Percentiles rank a stretch among this genome's conserved stretches.
phyloP scores from a whole-genome alignment of 176 grass and related monocot genomes.

The Triticum monococcum region DNA sequence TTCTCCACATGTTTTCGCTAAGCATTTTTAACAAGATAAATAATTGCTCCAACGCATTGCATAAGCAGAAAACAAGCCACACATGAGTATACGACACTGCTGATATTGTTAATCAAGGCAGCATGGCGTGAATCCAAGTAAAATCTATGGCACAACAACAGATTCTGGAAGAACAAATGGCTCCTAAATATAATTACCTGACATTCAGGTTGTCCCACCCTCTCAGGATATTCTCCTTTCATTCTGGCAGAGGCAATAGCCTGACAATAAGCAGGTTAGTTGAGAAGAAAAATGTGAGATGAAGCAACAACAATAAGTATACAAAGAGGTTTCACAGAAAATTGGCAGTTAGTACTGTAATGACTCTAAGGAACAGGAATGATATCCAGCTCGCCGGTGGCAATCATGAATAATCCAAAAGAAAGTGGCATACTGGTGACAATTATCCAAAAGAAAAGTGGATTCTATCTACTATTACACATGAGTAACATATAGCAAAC shows the following conservation, averaged over 20 bases:
- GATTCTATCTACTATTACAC: neutral
- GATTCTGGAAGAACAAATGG: conserved; percentile 14
- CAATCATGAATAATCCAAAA: conserved; percentile 4
- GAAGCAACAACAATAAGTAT: neutral
- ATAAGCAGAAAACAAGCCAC: neutral
- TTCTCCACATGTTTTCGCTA: neutral
- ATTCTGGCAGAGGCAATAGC: conserved; percentile 99
- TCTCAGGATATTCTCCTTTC: conserved; percentile 98
- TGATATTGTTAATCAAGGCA: conserved; percentile 3
- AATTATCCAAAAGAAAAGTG: conserved; percentile 8
- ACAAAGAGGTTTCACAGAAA: conserved; percentile 23
- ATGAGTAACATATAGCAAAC: conserved; percentile 7
- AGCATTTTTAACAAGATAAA: neutral
- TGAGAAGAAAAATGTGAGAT: conserved; percentile 39
- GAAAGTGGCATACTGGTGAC: neutral
- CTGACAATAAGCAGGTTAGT: conserved; percentile 61
- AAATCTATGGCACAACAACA: conserved; percentile 1
- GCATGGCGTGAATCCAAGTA: neutral
- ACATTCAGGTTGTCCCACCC: conserved; percentile 91
- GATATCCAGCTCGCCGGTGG: neutral
- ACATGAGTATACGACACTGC: neutral
- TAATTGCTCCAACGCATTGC: neutral
- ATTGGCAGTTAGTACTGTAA: neutral
- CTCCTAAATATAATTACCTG: conserved; percentile 56
- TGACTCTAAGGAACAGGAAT: conserved; percentile 5